Evolutionary conservation across 169 alveolate species (phyloP), one percentile per base, ranked within the genome.

Genomic region (Plasmodium vivax): DNA sequence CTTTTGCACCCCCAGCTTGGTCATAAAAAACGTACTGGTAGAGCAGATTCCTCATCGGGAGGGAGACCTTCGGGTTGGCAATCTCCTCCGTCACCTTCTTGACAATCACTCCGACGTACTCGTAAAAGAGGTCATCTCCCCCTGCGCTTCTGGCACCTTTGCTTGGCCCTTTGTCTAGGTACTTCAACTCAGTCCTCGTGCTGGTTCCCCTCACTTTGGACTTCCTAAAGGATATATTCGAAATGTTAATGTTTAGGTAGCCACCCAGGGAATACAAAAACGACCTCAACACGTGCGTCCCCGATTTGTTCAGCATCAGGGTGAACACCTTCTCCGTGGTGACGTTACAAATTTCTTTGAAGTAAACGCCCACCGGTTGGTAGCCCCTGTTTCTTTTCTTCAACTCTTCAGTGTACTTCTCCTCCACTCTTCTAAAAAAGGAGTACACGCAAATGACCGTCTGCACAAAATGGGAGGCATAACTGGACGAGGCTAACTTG

Each of bases 391-490:
- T 54, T 16, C 58, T 62, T n/a, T 82, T 92, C 9, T 72, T 92
- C 34, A 92, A 72, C 27, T 92, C 92, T 6, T 92, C 85, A 82
- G 72, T 47, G 68, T 92, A 92, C 38, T n/a, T 72, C 1, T 92
- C 85, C 82, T 92, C 95, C 73, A 82, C 73, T 82, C 36, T 92
- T 34, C 36, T 83, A 92, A 92, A 92, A 92, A 71, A 92, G 16
- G 82, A 16, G 14, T 45, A 83, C 73, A 92, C 77, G 73, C 90
- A 81, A n/a, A 92, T 30, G 3, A 82, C 62, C 1, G 92, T 82
- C 83, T 92, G 92, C 47, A 83, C 84, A 73, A 92, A 38, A 82
- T 92, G 95, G 3, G 95, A 92, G 19, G 80, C 92, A 82, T 92
- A 92, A 73, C 34, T 51, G 30, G 77, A 81, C 43, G 14, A 12